phyloP scores from a whole-genome alignment of 2,329 filamentous ascomycete species.

The Epichloe aotearoae region DNA sequence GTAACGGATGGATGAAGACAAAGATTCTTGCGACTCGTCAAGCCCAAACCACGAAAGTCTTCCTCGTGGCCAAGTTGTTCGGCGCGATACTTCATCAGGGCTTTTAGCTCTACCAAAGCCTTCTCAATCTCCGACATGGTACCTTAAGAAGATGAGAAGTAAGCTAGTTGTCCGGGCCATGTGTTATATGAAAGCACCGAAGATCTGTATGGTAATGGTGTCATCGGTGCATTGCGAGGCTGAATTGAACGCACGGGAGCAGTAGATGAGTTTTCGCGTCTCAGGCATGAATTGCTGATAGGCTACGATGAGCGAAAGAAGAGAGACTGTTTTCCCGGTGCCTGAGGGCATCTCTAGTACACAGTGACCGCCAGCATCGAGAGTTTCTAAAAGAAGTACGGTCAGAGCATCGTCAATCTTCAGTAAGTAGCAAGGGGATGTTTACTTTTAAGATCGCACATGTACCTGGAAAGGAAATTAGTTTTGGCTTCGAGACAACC shows the following conservation, averaged over 20 bases:
- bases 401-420: neutral
- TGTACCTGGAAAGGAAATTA: constrained; percentile 28
- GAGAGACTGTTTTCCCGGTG: constrained; percentile 91
- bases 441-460: constrained; percentile 44
- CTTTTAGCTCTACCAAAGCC: constrained; percentile 79
- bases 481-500: neutral
- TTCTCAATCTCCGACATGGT: constrained; percentile 99
- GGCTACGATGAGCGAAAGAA: constrained; percentile 88
- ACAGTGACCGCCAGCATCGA: constrained; percentile 89
- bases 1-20: constrained; percentile 95
- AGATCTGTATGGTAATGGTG: neutral
- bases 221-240: neutral
- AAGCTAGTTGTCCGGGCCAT: neutral
- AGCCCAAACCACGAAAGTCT: constrained; percentile 80
- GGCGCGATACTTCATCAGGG: constrained; percentile 86
- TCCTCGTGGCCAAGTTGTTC: constrained; percentile 82
- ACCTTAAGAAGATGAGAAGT: constrained; percentile 24
- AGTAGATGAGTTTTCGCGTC: constrained; percentile 94
- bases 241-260: constrained; percentile 52
- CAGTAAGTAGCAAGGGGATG: neutral
- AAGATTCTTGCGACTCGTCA: constrained; percentile 94
- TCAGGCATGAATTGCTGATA: constrained; percentile 93
- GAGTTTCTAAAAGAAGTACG: constrained; percentile 39
- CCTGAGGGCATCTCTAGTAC: constrained; percentile 98
- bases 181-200: neutral